phyloP scores from a whole-genome alignment of 164 flowering plant species.

The Saururus chinensis region DNA sequence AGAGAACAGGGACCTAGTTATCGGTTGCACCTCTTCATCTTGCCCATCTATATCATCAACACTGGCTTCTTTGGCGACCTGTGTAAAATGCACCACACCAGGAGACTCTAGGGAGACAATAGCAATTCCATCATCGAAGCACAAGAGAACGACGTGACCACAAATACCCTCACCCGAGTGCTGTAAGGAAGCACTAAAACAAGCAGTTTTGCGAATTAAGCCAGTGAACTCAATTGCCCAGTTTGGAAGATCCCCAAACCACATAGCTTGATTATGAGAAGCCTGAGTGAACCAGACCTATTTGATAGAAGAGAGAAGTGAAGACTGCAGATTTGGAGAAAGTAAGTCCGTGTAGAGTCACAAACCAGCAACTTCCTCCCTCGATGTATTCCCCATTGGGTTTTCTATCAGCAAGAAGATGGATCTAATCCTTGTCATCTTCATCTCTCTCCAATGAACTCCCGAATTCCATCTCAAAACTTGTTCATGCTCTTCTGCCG shows the following conservation, averaged over 20 bases:
- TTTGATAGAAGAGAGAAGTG: slow-evolving; percentile 41
- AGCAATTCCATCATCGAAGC: slow-evolving; percentile 93
- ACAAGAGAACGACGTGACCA: slow-evolving; percentile 87
- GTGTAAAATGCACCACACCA: slow-evolving; percentile 85
- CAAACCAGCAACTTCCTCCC: slow-evolving; percentile 50
- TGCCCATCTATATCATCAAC: slow-evolving; percentile 6
- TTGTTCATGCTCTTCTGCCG: background rate
- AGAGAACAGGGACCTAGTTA: slow-evolving; percentile 37
- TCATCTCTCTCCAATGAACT: background rate
- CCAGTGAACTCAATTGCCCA: slow-evolving; percentile 69
- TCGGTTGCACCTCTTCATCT: slow-evolving; percentile 1
- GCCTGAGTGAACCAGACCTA: slow-evolving; percentile 69
- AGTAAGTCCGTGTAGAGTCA: slow-evolving; percentile 65
- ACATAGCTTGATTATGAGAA: slow-evolving; percentile 87
- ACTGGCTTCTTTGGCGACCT: slow-evolving; percentile 9
- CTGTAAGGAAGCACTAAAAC: slow-evolving; percentile 15
- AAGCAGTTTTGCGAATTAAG: slow-evolving; percentile 34
- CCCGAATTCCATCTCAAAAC: background rate
- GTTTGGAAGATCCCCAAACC: slow-evolving; percentile 88
- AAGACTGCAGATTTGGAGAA: slow-evolving; percentile 40
- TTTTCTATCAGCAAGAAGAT: background rate
- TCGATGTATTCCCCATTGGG: slow-evolving; percentile 36
- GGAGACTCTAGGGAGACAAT: slow-evolving; percentile 77
- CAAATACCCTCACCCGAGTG: slow-evolving; percentile 61
- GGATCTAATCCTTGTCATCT: background rate